phyloP scores from a whole-genome alignment of 2,329 filamentous ascomycete genomes.

The Aspergillus sp. region DNA sequence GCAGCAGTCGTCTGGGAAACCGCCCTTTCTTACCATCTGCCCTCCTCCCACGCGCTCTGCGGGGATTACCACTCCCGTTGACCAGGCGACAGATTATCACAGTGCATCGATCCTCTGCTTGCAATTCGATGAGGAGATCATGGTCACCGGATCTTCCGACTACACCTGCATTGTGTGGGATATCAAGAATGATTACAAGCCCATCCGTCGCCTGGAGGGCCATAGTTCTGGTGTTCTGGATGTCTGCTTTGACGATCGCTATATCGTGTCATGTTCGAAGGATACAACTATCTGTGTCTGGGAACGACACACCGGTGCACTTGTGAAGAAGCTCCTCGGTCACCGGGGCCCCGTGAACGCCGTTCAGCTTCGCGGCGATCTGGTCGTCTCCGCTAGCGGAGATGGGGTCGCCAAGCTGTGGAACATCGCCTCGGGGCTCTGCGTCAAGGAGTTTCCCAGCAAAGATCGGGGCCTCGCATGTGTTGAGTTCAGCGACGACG shows the following conservation, averaged over 20 bases:
- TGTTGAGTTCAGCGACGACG: constrained; percentile 93
- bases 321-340: constrained; percentile 77
- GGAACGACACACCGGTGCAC: constrained; percentile 75
- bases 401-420: constrained; percentile 93
- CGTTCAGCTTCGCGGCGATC: constrained; percentile 89
- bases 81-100: constrained; percentile 62
- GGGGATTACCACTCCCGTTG: constrained; percentile 47
- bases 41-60: constrained; percentile 52
- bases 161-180: constrained; percentile 89
- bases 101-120: constrained; percentile 91
- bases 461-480: constrained; percentile 93
- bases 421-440: constrained; percentile 86
- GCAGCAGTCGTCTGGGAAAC: constrained; percentile 37
- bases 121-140: constrained; percentile 87
- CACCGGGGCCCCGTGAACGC: constrained; percentile 94
- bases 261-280: constrained; percentile 97
- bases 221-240: constrained; percentile 90
- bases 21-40: constrained; percentile 50
- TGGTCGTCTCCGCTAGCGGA: constrained; percentile 88
- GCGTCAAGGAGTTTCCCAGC: constrained; percentile 84
- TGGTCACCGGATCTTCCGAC: constrained; percentile 94
- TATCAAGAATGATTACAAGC: constrained; percentile 73
- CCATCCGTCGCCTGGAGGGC: constrained; percentile 72
- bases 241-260: constrained; percentile 84
- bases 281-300: constrained; percentile 92